A percentile compares a stretch with the other conserved stretches of the same genome.
Evolutionary conservation across 257 asterid species (phyloP).

Genomic region (Fraxinus anomala): DNA sequence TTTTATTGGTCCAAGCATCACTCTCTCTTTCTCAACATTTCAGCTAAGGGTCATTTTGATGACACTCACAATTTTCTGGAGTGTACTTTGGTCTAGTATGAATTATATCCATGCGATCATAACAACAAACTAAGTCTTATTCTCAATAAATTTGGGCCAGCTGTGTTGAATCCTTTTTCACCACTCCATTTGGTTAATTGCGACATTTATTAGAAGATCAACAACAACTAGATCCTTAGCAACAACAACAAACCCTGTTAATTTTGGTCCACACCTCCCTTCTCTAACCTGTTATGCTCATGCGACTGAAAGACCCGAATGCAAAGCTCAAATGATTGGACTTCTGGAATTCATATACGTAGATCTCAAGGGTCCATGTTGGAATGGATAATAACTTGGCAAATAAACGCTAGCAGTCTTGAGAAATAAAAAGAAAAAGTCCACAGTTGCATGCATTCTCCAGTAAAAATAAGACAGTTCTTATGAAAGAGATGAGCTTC

Average conservation of each 20-base stretch:
- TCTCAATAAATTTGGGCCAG: neutral
- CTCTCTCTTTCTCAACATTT: neutral
- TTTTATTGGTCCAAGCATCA: slow-evolving; percentile 10
- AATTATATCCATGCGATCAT: slow-evolving; percentile 17
- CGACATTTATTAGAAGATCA: neutral
- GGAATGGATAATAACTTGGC: slow-evolving; percentile 15
- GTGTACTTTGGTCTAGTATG: slow-evolving; percentile 6
- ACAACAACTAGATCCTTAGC: neutral
- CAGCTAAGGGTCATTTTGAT: slow-evolving; percentile 6
- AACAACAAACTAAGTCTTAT: neutral
- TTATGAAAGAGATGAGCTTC: slow-evolving; percentile 20
- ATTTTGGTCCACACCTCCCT: neutral
- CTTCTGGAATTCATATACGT: slow-evolving; percentile 17
- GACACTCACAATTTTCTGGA: neutral
- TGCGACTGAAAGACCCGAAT: slow-evolving; percentile 1
- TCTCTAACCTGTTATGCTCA: neutral
- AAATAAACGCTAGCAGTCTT: slow-evolving; percentile 17
- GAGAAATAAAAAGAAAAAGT: slow-evolving; percentile 3
- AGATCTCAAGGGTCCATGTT: slow-evolving; percentile 25
- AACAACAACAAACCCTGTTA: neutral
- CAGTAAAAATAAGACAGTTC: slow-evolving; percentile 23
- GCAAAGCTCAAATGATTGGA: slow-evolving; percentile 17
- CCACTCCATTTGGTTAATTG: neutral
- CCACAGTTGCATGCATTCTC: slow-evolving; percentile 18
- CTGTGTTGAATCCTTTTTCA: neutral